Percentiles rank a stretch among this genome's conserved stretches.
Evolutionary conservation across 257 asterid genomes (phyloP).

Genomic region (Echium plantagineum): DNA sequence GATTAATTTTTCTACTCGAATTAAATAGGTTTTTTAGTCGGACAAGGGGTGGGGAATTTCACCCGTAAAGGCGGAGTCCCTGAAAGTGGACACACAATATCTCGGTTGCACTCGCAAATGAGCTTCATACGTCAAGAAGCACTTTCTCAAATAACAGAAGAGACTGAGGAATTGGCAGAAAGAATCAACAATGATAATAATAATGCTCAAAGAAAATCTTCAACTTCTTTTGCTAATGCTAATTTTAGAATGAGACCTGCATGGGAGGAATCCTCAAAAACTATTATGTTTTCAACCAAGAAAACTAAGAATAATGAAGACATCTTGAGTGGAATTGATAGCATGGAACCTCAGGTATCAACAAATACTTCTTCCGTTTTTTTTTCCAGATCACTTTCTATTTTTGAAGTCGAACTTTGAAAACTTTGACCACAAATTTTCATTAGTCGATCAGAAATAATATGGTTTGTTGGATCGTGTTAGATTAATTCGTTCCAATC

Average conservation of each 20-base stretch:
- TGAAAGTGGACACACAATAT: conserved; percentile 20
- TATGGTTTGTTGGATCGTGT: too few relatives aligned
- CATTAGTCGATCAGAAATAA: too few relatives aligned
- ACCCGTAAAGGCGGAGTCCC: conserved; percentile 27
- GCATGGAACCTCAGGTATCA: conserved; percentile 62
- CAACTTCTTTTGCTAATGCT: conserved; percentile 24
- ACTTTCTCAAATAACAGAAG: conserved; percentile 58
- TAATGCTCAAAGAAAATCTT: conserved; percentile 19
- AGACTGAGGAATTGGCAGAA: conserved; percentile 19
- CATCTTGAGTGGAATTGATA: conserved; percentile 17
- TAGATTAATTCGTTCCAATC: too few relatives aligned
- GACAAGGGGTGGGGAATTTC: too few relatives aligned
- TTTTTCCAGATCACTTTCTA: too few relatives aligned
- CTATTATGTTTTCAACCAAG: conserved; percentile 42
- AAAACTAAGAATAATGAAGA: conserved; percentile 25
- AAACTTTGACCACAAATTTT: too few relatives aligned
- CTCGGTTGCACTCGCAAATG: conserved; percentile 68
- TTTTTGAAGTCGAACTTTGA: too few relatives aligned
- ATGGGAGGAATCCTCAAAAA: conserved; percentile 38
- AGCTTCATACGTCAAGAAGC: conserved; percentile 53
- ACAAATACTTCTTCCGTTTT: too few relatives aligned
- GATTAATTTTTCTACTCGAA: too few relatives aligned
- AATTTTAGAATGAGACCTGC: conserved; percentile 35
- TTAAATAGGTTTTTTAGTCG: conserved; percentile 44
- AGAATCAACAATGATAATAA: conserved; percentile 9